Evolutionary conservation across 768 basidiomycete genomes (phyloP).

Genomic region (Trametes meyenii): DNA sequence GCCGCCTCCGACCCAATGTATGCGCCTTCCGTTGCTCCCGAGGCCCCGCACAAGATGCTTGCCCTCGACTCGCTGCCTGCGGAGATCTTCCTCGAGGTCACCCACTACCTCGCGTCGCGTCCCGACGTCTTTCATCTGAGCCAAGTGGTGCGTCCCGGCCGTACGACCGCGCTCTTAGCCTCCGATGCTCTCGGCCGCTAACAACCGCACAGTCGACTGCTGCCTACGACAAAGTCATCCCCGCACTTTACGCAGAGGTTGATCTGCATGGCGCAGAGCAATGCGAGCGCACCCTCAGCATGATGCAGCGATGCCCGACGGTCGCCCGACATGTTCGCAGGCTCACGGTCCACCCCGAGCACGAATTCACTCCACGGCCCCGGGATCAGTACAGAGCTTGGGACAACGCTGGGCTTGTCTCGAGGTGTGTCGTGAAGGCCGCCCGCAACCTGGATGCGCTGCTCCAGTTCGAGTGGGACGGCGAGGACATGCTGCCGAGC

Average conservation of each 20-base stretch:
- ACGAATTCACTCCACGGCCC: constrained; percentile 7
- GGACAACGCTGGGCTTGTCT: constrained; percentile 42
- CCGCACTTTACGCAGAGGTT: constrained; percentile 63
- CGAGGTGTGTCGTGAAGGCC: constrained; percentile 52
- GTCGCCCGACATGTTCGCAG: constrained; percentile 71
- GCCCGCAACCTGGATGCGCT: constrained; percentile 64
- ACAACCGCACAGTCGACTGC: constrained; percentile 48
- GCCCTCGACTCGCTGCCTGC: constrained; percentile 42
- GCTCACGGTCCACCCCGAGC: constrained; percentile 51
- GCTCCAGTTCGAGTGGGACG: constrained; percentile 70
- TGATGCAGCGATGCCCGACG: constrained; percentile 57
- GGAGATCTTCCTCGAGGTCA: constrained; percentile 71
- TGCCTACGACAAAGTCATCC: constrained; percentile 53
- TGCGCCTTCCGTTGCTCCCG: neutral
- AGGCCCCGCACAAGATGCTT: neutral
- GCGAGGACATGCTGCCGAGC: constrained; percentile 57
- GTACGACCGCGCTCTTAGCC: constrained; percentile 19
- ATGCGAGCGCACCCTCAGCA: constrained; percentile 62
- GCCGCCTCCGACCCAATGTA: neutral
- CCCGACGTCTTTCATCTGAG: constrained; percentile 61
- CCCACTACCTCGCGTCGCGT: constrained; percentile 52
- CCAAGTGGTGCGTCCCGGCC: constrained; percentile 50
- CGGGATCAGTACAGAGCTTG: constrained; percentile 28
- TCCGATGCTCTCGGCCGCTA: neutral
- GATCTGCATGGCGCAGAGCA: constrained; percentile 57